A percentile compares a stretch with the other conserved stretches of the same genome.
These are phyloP conservation scores for Besnoitia besnoiti DNA, from an alignment of 169 alveolate species.

Conservation along the genomic window DNA sequence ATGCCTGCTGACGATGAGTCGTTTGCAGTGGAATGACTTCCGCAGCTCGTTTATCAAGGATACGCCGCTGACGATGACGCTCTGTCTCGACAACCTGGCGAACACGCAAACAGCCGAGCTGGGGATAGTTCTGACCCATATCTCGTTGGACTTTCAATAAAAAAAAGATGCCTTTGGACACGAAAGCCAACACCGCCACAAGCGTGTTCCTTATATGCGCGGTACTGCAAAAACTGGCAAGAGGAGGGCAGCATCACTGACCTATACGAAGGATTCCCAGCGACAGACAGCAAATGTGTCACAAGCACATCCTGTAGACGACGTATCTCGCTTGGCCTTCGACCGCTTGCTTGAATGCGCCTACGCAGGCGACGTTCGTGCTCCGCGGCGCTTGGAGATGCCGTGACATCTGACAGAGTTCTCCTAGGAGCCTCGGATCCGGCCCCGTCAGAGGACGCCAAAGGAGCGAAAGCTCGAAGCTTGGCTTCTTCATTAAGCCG, in stretches of 20 bases:
- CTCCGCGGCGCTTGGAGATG: not conserved
- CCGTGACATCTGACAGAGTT: too few relatives aligned
- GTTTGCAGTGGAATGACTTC: conserved; percentile 49
- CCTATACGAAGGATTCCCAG: conserved; percentile 64
- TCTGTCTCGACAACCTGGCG: conserved; percentile 52
- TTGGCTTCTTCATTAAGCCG: too few relatives aligned
- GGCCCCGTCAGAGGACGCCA: too few relatives aligned
- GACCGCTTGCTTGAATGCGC: conserved; percentile 18
- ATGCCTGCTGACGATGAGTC: conserved; percentile 41
- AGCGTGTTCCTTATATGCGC: too few relatives aligned
- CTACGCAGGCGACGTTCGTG: conserved; percentile 7
- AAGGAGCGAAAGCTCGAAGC: too few relatives aligned
- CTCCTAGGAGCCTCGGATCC: too few relatives aligned
- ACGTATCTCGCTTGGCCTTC: not conserved
- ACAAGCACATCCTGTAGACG: conserved; percentile 51
- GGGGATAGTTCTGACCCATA: too few relatives aligned
- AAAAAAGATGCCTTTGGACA: too few relatives aligned
- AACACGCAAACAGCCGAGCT: too few relatives aligned
- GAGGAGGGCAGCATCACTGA: not conserved
- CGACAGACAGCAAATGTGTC: conserved; percentile 52
- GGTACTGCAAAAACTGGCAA: too few relatives aligned
- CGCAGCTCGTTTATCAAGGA: conserved; percentile 57
- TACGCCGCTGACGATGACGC: conserved; percentile 60
- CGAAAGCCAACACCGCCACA: not conserved
- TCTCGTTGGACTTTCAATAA: too few relatives aligned